These are phyloP conservation scores for Cladophialophora immunda DNA, from an alignment of 2,329 filamentous ascomycete species.

Conservation along the genomic window DNA sequence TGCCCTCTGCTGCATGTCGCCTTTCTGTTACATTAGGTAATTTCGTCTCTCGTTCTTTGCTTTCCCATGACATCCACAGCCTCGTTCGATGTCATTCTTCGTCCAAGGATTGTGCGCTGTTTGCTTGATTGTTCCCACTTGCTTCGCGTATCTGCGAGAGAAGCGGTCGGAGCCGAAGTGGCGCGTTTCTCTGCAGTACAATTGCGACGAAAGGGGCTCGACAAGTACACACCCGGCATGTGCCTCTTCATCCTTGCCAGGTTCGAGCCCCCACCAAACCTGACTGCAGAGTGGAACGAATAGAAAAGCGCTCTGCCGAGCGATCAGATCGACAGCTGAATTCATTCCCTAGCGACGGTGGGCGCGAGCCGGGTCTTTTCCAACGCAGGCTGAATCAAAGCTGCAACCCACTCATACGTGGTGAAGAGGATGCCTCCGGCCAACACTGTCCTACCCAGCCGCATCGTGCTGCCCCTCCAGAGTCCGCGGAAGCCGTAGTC, in stretches of 20 bases:
- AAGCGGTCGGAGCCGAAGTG: not conserved
- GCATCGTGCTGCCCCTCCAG: slow-evolving; percentile 75
- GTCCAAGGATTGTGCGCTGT: not conserved
- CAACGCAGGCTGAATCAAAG: slow-evolving; percentile 54
- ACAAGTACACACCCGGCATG: not conserved
- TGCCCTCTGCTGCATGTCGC: too few relatives aligned
- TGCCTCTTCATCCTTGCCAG: not conserved
- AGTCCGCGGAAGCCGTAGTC: slow-evolving; percentile 69
- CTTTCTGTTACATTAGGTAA: too few relatives aligned
- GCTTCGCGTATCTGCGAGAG: not conserved
- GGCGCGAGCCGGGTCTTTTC: slow-evolving; percentile 33
- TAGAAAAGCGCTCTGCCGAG: not conserved
- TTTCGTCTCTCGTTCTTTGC: not conserved
- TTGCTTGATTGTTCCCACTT: not conserved
- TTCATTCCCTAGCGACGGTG: slow-evolving; percentile 7
- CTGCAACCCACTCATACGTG: slow-evolving; percentile 66
- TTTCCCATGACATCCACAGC: not conserved
- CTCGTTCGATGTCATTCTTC: not conserved
- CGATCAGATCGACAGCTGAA: not conserved
- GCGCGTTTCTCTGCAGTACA: not conserved
- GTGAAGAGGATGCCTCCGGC: slow-evolving; percentile 74
- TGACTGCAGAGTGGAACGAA: not conserved
- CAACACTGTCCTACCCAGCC: slow-evolving; percentile 69
- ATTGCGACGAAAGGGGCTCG: not conserved
- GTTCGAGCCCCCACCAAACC: not conserved